These are phyloP conservation scores for Saccharomyces hybrid DNA, from an alignment of 1,139 yeast species.

Conservation along the genomic window DNA sequence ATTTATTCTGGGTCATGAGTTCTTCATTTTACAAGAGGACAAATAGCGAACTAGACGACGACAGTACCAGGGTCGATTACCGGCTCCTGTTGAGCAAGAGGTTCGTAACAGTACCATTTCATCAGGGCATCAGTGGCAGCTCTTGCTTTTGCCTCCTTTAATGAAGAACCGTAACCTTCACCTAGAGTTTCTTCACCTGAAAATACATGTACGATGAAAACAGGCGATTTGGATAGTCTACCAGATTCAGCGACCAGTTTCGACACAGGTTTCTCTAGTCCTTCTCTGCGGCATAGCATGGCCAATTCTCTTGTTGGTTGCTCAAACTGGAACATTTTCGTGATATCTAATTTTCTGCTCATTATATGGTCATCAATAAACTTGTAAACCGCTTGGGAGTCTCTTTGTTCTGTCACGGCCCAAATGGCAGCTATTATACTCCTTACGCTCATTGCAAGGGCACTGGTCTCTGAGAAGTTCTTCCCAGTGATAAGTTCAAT, in stretches of 20 bases:
- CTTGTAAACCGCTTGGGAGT: conserved; percentile 41
- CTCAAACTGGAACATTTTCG: conserved; percentile 67
- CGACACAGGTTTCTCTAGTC: conserved; percentile 67
- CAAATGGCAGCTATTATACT: conserved; percentile 67
- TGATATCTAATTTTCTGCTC: conserved; percentile 68
- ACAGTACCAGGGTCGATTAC: conserved; percentile 40
- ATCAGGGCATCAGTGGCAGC: conserved; percentile 87
- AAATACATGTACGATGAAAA: conserved; percentile 86
- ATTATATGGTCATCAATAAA: conserved; percentile 69
- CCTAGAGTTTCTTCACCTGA: conserved; percentile 78
- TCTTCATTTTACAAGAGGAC: conserved; percentile 18
- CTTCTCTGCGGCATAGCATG: conserved; percentile 68
- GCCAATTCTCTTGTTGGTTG: conserved; percentile 84
- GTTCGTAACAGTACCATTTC: conserved; percentile 86
- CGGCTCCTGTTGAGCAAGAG: conserved; percentile 42
- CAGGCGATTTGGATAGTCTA: conserved; percentile 73
- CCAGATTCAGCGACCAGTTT: conserved; percentile 92
- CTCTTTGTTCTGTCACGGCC: conserved; percentile 36
- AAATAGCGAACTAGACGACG: conserved; percentile 27
- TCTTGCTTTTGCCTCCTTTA: conserved; percentile 85
- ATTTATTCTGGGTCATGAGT: conserved; percentile 9
- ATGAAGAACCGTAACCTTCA: conserved; percentile 90
- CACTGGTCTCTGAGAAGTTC: conserved; percentile 25
- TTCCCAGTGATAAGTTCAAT: conserved; percentile 22
- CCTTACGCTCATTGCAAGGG: conserved; percentile 52